A percentile compares a stretch with the other conserved stretches of the same genome.
These are phyloP conservation scores for Trichosporon inkin DNA, from an alignment of 1,284 basidiomycete species.

Conservation along the genomic window DNA sequence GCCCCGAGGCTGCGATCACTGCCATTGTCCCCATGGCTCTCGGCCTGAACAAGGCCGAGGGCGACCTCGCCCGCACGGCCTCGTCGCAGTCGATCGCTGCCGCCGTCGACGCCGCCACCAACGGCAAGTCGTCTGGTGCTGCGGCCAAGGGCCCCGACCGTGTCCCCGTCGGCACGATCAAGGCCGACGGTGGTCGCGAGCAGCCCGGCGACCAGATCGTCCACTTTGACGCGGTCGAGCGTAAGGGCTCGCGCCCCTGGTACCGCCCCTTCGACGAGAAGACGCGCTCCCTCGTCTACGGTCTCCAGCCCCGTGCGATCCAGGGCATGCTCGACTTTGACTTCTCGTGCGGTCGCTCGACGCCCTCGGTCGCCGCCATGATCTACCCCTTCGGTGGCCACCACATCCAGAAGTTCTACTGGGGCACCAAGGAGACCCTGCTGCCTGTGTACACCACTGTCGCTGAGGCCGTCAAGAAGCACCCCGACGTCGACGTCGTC, in stretches of 20 bases:
- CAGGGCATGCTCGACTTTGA: conserved; percentile 99
- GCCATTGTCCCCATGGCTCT: conserved; percentile 97
- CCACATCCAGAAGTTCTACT: conserved; percentile 99
- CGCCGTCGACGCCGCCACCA: conserved; percentile 34
- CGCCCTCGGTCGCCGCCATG: conserved; percentile 98
- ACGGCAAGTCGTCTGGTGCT: conserved; percentile 20
- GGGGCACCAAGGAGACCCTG: conserved; percentile 98
- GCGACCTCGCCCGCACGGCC: conserved; percentile 49
- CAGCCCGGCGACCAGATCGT: conserved; percentile 76
- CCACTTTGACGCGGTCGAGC: conserved; percentile 60
- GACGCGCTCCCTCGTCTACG: conserved; percentile 95
- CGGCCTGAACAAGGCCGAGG: conserved; percentile 60
- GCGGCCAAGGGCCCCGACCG: conserved; percentile 32
- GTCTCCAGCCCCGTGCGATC: conserved; percentile 97
- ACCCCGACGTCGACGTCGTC: conserved; percentile 92
- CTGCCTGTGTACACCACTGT: conserved; percentile 95
- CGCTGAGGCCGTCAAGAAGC: conserved; percentile 88
- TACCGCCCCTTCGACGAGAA: conserved; percentile 86
- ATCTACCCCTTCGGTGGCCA: conserved; percentile 99
- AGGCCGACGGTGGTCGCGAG: conserved; percentile 65
- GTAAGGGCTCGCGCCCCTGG: conserved; percentile 59
- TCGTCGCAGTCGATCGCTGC: conserved; percentile 42
- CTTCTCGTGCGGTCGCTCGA: conserved; percentile 88
- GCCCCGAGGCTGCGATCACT: conserved; percentile 98
- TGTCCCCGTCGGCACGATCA: conserved; percentile 64